A percentile compares a stretch with the other conserved stretches of the same genome.
Conservation (phyloP, 352 stramenopile genomes). For the Achlya hypogyna region DNA sequence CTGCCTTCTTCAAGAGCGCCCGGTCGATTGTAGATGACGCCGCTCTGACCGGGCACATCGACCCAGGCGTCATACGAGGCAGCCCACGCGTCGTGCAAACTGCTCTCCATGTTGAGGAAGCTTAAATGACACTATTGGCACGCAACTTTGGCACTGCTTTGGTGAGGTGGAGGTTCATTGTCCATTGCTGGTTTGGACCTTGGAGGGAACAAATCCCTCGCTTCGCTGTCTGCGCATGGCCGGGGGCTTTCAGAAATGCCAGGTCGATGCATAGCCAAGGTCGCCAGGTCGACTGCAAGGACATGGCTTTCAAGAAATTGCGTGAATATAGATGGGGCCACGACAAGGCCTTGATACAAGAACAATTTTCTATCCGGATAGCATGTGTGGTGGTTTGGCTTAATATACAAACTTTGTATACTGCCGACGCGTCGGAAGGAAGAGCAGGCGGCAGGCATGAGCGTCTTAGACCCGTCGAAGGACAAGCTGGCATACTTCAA, state of each 20-base stretch:
- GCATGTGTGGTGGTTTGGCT: conserved; percentile 16
- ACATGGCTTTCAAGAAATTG: too few species aligned
- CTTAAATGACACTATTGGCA: too few species aligned
- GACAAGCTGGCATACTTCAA: conserved; percentile 87
- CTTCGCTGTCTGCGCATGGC: too few species aligned
- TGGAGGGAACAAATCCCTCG: too few species aligned
- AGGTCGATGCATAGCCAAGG: too few species aligned
- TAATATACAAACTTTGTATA: not conserved
- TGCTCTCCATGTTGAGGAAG: conserved; percentile 4
- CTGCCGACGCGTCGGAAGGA: not conserved
- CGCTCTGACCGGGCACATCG: not conserved
- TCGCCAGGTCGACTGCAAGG: too few species aligned
- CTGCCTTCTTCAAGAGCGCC: not conserved
- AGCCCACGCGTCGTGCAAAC: not conserved
- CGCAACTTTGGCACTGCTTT: too few species aligned
- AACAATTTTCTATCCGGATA: not conserved
- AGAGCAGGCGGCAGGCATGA: conserved; percentile 7
- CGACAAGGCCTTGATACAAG: not conserved
- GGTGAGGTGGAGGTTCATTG: too few species aligned
- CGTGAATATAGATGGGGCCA: not conserved
- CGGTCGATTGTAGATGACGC: conserved; percentile 8
- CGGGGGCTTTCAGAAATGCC: too few species aligned
- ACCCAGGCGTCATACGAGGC: conserved; percentile 13
- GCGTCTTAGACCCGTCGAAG: conserved; percentile 63
- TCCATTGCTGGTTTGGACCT: too few species aligned